These are phyloP conservation scores for Lentinula edodes DNA, from an alignment of 768 basidiomycete genomes.

Conservation along the genomic window DNA sequence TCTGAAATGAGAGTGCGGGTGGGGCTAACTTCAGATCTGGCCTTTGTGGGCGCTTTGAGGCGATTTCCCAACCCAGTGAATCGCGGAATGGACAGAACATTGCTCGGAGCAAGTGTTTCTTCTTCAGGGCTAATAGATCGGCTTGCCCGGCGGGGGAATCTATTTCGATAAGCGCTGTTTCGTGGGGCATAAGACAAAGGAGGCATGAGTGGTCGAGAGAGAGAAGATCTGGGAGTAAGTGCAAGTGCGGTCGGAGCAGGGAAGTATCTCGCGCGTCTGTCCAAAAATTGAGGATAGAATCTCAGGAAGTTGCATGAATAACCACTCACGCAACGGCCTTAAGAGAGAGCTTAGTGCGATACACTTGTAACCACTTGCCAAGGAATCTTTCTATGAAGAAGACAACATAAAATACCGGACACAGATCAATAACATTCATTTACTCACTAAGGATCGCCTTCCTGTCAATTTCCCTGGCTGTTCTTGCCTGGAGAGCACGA, in stretches of 20 bases:
- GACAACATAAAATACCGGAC: conserved; percentile 6
- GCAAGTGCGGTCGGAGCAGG: conserved; percentile 58
- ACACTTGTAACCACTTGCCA: conserved; percentile 62
- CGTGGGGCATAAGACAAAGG: conserved; percentile 15
- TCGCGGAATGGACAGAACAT: conserved; percentile 1
- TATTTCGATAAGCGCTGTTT: conserved; percentile 20
- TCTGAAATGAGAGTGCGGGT: conserved; percentile 21
- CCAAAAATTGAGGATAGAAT: conserved; percentile 4
- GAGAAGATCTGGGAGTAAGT: conserved; percentile 15
- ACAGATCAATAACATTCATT: background rate
- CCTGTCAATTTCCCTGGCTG: conserved; percentile 59
- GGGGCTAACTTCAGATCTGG: conserved; percentile 24
- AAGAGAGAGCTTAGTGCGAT: conserved; percentile 64
- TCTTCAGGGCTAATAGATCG: conserved; percentile 17
- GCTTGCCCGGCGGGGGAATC: conserved; percentile 22
- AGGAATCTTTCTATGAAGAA: conserved; percentile 42
- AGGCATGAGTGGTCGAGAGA: conserved; percentile 17
- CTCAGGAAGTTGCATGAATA: background rate
- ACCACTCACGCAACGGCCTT: conserved; percentile 78
- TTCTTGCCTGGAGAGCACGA: conserved; percentile 55
- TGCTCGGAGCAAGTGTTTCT: conserved; percentile 6
- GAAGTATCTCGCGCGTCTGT: conserved; percentile 79
- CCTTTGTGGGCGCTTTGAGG: conserved; percentile 14
- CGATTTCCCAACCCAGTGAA: background rate
- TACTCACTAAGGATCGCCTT: conserved; percentile 52